These are phyloP conservation scores for Pichia sp. DNA, from an alignment of 1,139 yeast species.

Conservation along the genomic window DNA sequence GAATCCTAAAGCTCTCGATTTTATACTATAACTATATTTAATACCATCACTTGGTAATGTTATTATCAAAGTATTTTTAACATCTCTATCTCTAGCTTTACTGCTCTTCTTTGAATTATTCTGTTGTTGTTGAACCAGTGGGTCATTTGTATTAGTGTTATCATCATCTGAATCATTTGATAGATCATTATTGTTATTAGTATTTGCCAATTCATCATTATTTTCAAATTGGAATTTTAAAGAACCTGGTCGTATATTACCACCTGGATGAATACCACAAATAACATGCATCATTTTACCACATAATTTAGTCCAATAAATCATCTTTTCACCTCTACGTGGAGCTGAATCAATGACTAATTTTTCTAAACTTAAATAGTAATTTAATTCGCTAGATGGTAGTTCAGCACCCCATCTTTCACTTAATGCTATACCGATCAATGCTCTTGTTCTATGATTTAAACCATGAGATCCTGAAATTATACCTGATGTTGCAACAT, in stretches of 20 bases:
- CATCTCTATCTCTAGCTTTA: constrained; percentile 7
- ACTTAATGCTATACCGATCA: constrained; percentile 60
- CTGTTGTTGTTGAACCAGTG: neutral
- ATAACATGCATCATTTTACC: constrained; percentile 66
- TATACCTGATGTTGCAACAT: constrained; percentile 60
- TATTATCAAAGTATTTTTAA: constrained; percentile 31
- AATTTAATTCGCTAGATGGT: constrained; percentile 44
- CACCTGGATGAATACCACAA: constrained; percentile 72
- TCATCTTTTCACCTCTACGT: constrained; percentile 36
- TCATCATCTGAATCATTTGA: neutral
- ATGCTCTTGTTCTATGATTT: constrained; percentile 57
- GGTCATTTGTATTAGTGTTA: neutral
- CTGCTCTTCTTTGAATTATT: neutral
- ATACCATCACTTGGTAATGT: constrained; percentile 45
- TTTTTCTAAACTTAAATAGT: constrained; percentile 38
- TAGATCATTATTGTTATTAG: neutral
- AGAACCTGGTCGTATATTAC: constrained; percentile 54
- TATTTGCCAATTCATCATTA: constrained; percentile 20
- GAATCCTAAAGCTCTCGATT: constrained; percentile 44
- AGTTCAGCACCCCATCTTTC: constrained; percentile 73
- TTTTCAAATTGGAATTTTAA: constrained; percentile 30
- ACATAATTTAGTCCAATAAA: constrained; percentile 61
- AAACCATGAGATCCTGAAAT: constrained; percentile 65
- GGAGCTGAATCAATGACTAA: constrained; percentile 42
- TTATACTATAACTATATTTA: constrained; percentile 49